A percentile compares a stretch with the other conserved stretches of the same genome.
phyloP scores from a whole-genome alignment of 768 basidiomycete species.

The Termitomyces sp. region DNA sequence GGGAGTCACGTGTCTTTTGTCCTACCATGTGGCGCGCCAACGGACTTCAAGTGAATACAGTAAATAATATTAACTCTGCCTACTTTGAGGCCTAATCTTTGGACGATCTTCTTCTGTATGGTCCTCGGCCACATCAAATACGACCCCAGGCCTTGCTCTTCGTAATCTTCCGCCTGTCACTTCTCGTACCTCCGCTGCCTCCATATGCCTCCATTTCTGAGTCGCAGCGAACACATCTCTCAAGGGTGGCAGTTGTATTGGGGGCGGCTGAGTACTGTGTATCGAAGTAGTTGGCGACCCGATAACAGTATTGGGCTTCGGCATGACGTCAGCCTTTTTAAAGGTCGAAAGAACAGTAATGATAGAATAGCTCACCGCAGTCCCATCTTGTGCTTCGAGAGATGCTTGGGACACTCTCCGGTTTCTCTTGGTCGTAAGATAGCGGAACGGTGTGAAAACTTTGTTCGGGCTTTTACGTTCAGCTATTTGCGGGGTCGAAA shows the following conservation, averaged over 20 bases:
- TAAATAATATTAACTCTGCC: constrained; percentile 6
- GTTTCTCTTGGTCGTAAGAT: constrained; percentile 53
- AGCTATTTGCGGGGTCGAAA: constrained; percentile 24
- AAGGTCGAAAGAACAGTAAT: constrained; percentile 2
- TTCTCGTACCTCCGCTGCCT: constrained; percentile 47
- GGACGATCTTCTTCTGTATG: constrained; percentile 37
- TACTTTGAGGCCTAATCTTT: constrained; percentile 10
- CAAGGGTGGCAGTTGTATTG: constrained; percentile 50
- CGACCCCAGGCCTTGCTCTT: constrained; percentile 59
- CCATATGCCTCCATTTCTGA: constrained; percentile 66
- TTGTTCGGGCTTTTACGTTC: constrained; percentile 40
- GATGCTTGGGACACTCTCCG: constrained; percentile 73
- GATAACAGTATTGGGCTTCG: constrained; percentile 65
- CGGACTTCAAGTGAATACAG: not conserved
- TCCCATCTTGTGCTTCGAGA: constrained; percentile 75
- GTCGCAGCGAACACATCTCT: constrained; percentile 66
- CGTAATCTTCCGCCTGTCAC: constrained; percentile 33
- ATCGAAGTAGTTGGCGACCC: constrained; percentile 74
- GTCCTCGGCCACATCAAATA: constrained; percentile 60
- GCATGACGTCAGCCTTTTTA: constrained; percentile 6
- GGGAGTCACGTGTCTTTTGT: constrained; percentile 7
- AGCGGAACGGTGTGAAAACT: constrained; percentile 61
- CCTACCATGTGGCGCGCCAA: constrained; percentile 6
- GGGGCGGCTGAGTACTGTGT: constrained; percentile 43
- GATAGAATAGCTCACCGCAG: constrained; percentile 52